Evolutionary conservation across 73 alveolate species (phyloP).

Genomic region (Symbiodinium pilosum): DNA sequence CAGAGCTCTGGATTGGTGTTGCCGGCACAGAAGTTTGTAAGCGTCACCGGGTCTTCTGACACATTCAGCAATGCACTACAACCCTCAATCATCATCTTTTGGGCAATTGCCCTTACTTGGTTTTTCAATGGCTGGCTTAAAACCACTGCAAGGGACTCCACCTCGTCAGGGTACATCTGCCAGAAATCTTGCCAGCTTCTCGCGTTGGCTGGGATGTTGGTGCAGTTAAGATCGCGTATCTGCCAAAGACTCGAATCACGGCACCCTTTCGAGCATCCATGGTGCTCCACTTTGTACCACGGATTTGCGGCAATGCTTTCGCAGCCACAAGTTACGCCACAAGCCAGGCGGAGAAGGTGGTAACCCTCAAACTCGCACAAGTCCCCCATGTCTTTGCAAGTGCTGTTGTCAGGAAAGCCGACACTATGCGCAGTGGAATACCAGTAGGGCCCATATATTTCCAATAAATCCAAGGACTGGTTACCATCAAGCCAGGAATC

Average conservation of each 20-base stretch:
- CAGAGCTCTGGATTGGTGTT: not conserved
- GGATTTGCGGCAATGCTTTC: not conserved
- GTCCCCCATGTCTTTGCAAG: conserved; percentile 26
- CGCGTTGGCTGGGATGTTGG: not conserved
- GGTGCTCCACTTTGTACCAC: not conserved
- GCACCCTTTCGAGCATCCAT: conserved; percentile 1
- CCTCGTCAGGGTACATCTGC: conserved; percentile 4
- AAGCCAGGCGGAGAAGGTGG: not conserved
- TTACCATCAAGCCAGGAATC: not conserved
- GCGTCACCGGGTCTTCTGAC: conserved; percentile 9
- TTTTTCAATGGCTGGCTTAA: not conserved
- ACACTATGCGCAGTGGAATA: not conserved
- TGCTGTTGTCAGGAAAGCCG: conserved; percentile 29
- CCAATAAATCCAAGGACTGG: not conserved
- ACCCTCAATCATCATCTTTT: not conserved
- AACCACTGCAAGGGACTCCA: not conserved
- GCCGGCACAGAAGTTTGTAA: not conserved
- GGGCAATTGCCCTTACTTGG: not conserved
- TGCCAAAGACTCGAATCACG: not conserved
- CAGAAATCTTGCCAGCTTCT: not conserved
- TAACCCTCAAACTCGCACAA: not conserved
- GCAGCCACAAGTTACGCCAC: conserved; percentile 28
- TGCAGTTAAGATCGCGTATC: not conserved
- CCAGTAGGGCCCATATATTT: not conserved
- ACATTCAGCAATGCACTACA: not conserved